phyloP scores from a whole-genome alignment of 164 flowering plant species.

The Macadamia tetraphylla region DNA sequence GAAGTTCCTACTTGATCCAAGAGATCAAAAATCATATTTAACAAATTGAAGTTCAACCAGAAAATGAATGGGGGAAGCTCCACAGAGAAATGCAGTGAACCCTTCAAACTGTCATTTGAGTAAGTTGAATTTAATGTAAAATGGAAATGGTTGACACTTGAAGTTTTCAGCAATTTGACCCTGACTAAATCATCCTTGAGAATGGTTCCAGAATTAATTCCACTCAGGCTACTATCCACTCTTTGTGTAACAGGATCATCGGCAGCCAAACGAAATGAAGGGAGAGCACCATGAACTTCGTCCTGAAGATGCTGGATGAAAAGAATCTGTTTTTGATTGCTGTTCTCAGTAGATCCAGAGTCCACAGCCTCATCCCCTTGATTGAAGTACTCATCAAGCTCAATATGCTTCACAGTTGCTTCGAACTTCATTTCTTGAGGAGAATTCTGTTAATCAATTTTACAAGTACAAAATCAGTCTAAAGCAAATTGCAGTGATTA shows the following conservation, averaged over 20 bases:
- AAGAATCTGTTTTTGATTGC: conserved; percentile 15
- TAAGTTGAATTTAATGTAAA: conserved; percentile 23
- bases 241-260: conserved; percentile 20
- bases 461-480: conserved; percentile 25
- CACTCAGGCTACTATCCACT: conserved; percentile 9
- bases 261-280: conserved; percentile 27
- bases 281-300: conserved; percentile 53
- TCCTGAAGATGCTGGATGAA: conserved; percentile 46
- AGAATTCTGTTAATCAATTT: conserved; percentile 62
- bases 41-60: conserved; percentile 60
- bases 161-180: conserved; percentile 49
- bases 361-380: conserved; percentile 14
- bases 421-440: conserved; percentile 58
- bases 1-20: conserved; percentile 30
- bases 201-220: conserved; percentile 9
- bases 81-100: conserved; percentile 47
- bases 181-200: conserved; percentile 27
- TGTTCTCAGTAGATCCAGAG: conserved; percentile 9
- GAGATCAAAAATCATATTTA: conserved; percentile 40
- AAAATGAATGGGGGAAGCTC: conserved; percentile 61
- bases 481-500: not conserved
- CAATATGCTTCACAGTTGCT: conserved; percentile 52
- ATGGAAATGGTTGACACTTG: conserved; percentile 35
- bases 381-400: conserved; percentile 49
- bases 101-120: conserved; percentile 19